Evolutionary conservation across 768 basidiomycete genomes (phyloP), one percentile per base, ranked within the genome.

Genomic region (Coprinopsis sp.): DNA sequence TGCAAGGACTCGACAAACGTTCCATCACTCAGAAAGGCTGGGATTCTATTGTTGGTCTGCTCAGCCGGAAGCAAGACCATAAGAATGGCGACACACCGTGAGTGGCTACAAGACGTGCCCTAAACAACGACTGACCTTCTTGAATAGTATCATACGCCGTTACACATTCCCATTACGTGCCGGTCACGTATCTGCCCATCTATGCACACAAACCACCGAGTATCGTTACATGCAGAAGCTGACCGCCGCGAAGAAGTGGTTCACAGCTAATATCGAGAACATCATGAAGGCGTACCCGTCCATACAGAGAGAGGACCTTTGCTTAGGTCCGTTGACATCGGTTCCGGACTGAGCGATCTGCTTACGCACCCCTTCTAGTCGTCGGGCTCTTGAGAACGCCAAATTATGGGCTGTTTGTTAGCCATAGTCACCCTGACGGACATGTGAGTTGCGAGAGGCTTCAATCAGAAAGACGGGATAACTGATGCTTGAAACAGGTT

Each of bases 331-430:
- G 30, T 22, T 51, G 23, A 30, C 19, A 8, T 28, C 18, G 11
- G 31, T 10, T 25, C 31, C 18, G 13, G n/a, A 22, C 10, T 41
- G 13, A 11, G 14, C 22, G 14, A 21, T 16, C 14, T 22, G 8
- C 6, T 33, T 21, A 18, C 14, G 11, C 24, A 8, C 37, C 24
- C 8, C 50, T 13, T 41, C 21, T 34, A 74, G 75, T 89, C 19
- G 78, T 90, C 25, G 89, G 89, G 3, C 74, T 83, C 0, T 69
- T 92, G 3, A 76, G 79, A 37, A 76, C 88, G 6, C 73, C 79
- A 0, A 82, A 86, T 46, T 86, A 87, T 62, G 88, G 79, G 0
- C 64, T 87, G 21, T 82, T 89, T 52, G 87, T 90, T 29, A 84
- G 84, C 54, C 83, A 88, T 51, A 69, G 70, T 48, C 84, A 87